phyloP scores from a whole-genome alignment of 768 basidiomycete species.

The Scleroderma citrinum region DNA sequence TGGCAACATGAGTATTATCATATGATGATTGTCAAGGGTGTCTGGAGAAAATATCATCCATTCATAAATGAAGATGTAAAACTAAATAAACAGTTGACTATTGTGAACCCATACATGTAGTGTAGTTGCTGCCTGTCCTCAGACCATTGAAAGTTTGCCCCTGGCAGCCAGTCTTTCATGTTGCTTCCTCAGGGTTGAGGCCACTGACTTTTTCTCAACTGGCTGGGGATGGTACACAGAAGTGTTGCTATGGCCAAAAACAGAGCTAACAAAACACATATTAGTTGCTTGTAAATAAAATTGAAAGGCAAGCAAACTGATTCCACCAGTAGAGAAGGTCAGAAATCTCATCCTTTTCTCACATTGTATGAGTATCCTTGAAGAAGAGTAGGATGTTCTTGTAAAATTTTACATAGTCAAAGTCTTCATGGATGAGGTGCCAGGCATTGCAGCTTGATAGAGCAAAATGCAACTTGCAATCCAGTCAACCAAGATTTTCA shows the following conservation, averaged over 20 bases:
- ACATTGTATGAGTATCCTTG: neutral
- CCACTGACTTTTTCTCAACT: neutral
- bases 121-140: no score
- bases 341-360: neutral
- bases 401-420: conserved; percentile 9
- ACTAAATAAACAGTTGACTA: no score
- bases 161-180: neutral
- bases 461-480: conserved; percentile 9
- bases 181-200: neutral
- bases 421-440: conserved; percentile 4
- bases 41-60: no score
- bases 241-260: neutral
- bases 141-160: no score
- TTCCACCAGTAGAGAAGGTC: conserved; percentile 8
- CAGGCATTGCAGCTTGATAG: conserved; percentile 6
- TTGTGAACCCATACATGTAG: no score
- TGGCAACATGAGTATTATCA: no score
- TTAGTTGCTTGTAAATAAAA: neutral
- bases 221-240: neutral
- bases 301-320: conserved; percentile 1
- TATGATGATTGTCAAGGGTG: no score
- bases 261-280: neutral
- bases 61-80: no score
- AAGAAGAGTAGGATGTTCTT: conserved; percentile 9
- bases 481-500: neutral